Base-by-base conservation (phyloP, 805 yeast genomes). In the Hanseniaspora vineae region DNA sequence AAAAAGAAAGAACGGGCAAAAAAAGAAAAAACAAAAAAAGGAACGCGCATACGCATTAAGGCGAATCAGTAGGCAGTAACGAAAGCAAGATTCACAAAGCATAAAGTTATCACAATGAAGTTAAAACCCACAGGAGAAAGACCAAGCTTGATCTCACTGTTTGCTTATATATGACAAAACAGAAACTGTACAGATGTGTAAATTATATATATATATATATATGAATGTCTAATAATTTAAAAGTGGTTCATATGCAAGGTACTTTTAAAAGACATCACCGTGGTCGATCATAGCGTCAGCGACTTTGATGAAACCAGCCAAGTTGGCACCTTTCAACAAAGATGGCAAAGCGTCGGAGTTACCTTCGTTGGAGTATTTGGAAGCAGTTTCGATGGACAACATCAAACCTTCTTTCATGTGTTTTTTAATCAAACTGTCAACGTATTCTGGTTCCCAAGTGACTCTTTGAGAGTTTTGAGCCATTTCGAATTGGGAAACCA, bases 401-500 rank as follows among this genome's bases (percentile, higher is more conserved):
- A 85, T 75, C 80, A 90, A 90, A 74, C 96, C 86, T 66, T 76
- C 80, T 67, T 80, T 75, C 97, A 90, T 90, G 68, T 92, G 90
- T 65, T 76, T 77, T 81, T 88, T 87, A 66, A 90, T 80, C 71
- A 85, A 88, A 53, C 69, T 66, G 70, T 90, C 97, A 59, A 90
- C 97, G 73, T 86, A 87, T 75, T 88, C 96, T 51, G 80, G 60
- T 54, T 95, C 77, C 97, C 97, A 92, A 57, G 72, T 69, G 56
- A 80, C 78, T 76, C 97, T 84, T 67, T 84, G 94, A 50, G 97
- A 86, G 85, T 90, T 92, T 76, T 90, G 98, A 55, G 97, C 97
- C 98, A 90, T 92, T 77, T 90, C 98, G 57, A 90, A 78, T 65
- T 97, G 97, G 51, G 96, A 87, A 50, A 89, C 97, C 50, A 96